Evolutionary conservation across 257 asterid genomes (phyloP), one percentile per base, ranked within the genome.

Genomic region (Solanum piurae): DNA sequence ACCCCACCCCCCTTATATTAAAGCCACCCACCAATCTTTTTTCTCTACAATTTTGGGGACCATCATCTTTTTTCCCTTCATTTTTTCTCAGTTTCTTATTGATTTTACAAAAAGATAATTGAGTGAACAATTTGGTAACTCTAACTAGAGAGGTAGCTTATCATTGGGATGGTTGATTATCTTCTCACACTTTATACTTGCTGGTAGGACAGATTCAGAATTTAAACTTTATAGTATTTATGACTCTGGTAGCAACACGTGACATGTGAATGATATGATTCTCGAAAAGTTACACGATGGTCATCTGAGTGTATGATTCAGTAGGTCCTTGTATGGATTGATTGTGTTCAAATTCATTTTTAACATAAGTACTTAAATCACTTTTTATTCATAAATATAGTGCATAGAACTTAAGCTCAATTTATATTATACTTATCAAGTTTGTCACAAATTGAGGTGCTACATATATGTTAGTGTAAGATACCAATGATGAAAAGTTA

Each of bases 1-100:
- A 29, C 29, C 29, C 34, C 16, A 13, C 10, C 6, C 77, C 36
- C 73, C 38, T 86, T 69, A 62, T 83, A 87, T 92, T 90, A 91
- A 93, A 92, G 94, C 94, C 91, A 83, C 83, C 95, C 93, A 92
- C 89, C 96, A 90, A 85, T 93, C 89, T 85, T 75, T 83, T 87
- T 16, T 60, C 85, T 87, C 31, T 29, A 36, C 44, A 84, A 23
- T 14, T 49, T n/a, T 77, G 89, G 95, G 98, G 98, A 94, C 98
- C 98, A 94, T 69, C 90, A 84, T 21, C 90, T 87, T 88, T 73
- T 73, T 83, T 7, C 5, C 5, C 68, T 86, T 42, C 68, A 16
- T 20, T 27, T 60, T 31, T 42, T 25, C 83, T 37, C 55, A 27
- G 8, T 21, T 42, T 25, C 73, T 27, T 37, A 69, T 36, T 25